Conservation (phyloP, 2,329 filamentous ascomycete species). For the Neopestalotiopsis sp. region DNA sequence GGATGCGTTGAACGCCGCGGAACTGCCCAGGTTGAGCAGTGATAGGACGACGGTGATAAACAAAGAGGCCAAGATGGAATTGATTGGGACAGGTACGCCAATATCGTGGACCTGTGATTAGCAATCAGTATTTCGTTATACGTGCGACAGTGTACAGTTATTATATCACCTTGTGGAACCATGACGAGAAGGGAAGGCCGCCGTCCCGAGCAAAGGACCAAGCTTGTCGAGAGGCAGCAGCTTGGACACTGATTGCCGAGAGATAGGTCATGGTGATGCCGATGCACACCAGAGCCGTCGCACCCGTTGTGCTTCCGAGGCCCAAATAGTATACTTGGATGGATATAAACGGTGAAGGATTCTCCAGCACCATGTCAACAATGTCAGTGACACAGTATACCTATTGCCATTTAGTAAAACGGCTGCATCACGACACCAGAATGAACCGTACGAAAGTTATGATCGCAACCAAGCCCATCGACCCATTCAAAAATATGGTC, state of each 20-base stretch:
- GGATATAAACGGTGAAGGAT: not conserved
- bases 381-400: not conserved
- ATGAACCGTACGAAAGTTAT: not conserved
- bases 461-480: not conserved
- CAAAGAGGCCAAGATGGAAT: not conserved
- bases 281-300: not conserved
- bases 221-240: not conserved
- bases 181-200: not conserved
- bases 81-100: not conserved
- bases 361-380: not conserved
- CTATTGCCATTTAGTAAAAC: fast-evolving
- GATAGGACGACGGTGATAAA: not conserved
- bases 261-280: not conserved
- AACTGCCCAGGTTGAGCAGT: not conserved
- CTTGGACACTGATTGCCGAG: not conserved
- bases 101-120: not conserved
- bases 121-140: not conserved
- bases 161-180: not conserved
- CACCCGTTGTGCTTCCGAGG: not conserved
- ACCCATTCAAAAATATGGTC: not conserved
- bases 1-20: not conserved
- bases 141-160: not conserved
- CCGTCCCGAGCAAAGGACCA: not conserved
- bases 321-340: not conserved
- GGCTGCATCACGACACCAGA: not conserved